Evolutionary conservation across 495 filamentous ascomycete genomes (phyloP).

Genomic region (Parmelia sp.): DNA sequence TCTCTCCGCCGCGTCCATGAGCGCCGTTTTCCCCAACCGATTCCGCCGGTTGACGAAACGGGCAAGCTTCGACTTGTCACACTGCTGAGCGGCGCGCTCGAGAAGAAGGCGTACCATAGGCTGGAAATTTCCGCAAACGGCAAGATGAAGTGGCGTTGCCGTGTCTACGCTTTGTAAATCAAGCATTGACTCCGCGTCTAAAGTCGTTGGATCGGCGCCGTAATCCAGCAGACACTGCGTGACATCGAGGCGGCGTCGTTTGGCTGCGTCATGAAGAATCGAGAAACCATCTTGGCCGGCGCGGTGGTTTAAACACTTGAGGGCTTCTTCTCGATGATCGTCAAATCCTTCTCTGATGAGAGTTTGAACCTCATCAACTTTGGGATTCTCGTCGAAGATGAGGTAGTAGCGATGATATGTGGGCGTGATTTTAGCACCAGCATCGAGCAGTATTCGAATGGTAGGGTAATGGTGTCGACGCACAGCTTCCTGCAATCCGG

Average conservation of each 20-base stretch:
- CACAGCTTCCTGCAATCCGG: slow-evolving; percentile 10
- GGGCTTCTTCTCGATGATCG: slow-evolving; percentile 3
- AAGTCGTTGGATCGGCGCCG: slow-evolving; percentile 13
- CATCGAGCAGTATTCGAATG: slow-evolving; percentile 8
- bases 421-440: slow-evolving; percentile 10
- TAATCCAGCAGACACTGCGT: slow-evolving; percentile 2
- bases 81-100: neutral
- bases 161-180: neutral
- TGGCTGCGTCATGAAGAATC: slow-evolving; percentile 8
- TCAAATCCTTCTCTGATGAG: slow-evolving; percentile 4
- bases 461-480: slow-evolving; percentile 2
- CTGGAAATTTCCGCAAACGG: neutral
- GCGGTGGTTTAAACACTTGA: slow-evolving; percentile 8
- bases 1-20: slow-evolving; percentile 14
- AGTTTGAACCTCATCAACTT: neutral
- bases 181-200: neutral
- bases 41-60: slow-evolving; percentile 16
- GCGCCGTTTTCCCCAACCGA: slow-evolving; percentile 12
- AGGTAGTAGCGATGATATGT: neutral
- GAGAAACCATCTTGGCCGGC: neutral
- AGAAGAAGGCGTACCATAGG: slow-evolving; percentile 5
- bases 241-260: neutral
- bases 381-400: neutral
- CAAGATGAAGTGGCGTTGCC: slow-evolving; percentile 3
- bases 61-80: slow-evolving; percentile 3